Evolutionary conservation across 2,329 filamentous ascomycete species (phyloP), one percentile per base, ranked within the genome.

Genomic region (Pochonia chlamydosporia): DNA sequence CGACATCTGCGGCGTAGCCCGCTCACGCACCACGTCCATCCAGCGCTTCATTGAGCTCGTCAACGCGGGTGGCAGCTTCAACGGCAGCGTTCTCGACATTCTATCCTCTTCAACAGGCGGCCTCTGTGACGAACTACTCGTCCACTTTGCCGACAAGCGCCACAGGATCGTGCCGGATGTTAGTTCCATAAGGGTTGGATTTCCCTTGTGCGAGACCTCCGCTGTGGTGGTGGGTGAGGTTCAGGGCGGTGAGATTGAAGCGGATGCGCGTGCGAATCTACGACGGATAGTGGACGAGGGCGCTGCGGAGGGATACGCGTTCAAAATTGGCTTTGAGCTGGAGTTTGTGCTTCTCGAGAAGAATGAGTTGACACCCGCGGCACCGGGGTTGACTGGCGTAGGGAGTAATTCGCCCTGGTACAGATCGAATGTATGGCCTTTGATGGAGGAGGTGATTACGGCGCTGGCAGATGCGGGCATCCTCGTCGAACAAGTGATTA

Each of bases 321-420:
- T 44, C 30, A 25, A 35, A 8, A 30, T 36, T 11, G 43, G 43
- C 25, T 44, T 44, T 36, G 43, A 44, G 26, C 25, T 44, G 16
- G 43, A 44, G 18, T n/a, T 44, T 6, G 10, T 9, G 4, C 36
- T 35, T 28, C 30, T 44, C 9, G 26, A 44, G 10, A 18, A 35
- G 18, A 30, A 44, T 14, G 9, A 5, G 4, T 16, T 36, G 21
- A 7, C 26, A 8, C 18, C 10, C 3, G 26, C 23, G 14, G 31
- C n/a, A 5, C 18, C 43, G 33, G 31, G 26, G n/a, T 35, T 9
- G 14, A 31, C 9, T 14, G 28, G 28, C 28, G 8, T 9, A 8
- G 28, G 28, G 9, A 31, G 14, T 31, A 14, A 8, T 31, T 31
- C 28, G 8, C 8, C 14, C 28, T 9, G 8, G 28, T 31, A 14